Evolutionary conservation across 2,329 filamentous ascomycete species (phyloP), one percentile per base, ranked within the genome.

Genomic region (Knufia fluminis): DNA sequence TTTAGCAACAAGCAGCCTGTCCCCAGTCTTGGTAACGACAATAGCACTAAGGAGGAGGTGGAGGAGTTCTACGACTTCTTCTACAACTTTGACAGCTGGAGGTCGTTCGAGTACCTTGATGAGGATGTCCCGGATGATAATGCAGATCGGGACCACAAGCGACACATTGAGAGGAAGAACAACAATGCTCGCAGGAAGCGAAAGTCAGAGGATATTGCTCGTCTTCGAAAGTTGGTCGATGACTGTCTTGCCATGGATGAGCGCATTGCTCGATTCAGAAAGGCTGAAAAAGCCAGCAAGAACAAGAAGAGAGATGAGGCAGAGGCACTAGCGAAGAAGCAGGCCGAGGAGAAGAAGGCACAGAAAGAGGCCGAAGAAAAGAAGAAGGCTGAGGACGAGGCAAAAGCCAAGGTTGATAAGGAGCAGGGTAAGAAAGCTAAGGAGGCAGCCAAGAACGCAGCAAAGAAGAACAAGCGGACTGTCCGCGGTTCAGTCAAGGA

Each of bases 401-500:
- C 85, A 60, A 77, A 83, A 36, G 87, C 89, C 57, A 97, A 97
- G 78, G 78, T 76, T 3, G 82, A 88, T 51, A 86, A 85, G 59
- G 89, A 91, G 59, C 78, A 85, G 56, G 74, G 74, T 63, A 98
- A 97, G 81, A 98, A 98, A 79, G 84, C 86, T 53, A 98, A 97
- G 77, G 92, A 98, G 71, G 91, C 91, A 1, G 92, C 92, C 51
- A 98, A 98, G 82, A 96, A 89, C 64, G 92, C 92, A 12, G 85
- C 92, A 62, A 98, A 98, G 85, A 98, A 98, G 86, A 98, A 98
- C 80, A 96, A 96, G 80, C 88, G 92, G 76, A 85, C 97, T 42
- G 82, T 98, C 61, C 89, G 94, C 70, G 83, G 81, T 54, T 89
- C 86, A 57, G 86, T 91, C 71, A 98, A 98, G 78, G 92, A 98